Evolutionary conservation across 1,139 yeast genomes (phyloP).

Genomic region (Entelexis sorbosivorans): DNA sequence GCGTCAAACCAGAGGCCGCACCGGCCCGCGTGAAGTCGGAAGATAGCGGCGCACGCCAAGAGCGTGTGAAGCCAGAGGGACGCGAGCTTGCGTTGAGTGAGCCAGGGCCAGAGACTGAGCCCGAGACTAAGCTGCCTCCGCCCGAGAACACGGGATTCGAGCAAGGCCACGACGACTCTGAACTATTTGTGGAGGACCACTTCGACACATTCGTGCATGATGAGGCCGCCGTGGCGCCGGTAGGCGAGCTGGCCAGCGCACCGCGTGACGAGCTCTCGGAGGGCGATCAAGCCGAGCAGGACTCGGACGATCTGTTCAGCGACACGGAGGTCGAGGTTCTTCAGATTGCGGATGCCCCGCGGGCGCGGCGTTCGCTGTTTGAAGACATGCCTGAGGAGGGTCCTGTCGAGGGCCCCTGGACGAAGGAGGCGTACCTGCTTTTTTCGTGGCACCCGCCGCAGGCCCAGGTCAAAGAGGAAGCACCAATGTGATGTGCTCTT

Average conservation of each 20-base stretch:
- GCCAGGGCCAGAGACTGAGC: too few relatives aligned
- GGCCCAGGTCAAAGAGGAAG: constrained; percentile 2
- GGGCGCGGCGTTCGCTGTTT: constrained; percentile 12
- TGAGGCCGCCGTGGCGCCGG: neutral
- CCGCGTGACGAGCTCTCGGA: too few relatives aligned
- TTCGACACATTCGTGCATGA: neutral
- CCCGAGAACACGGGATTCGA: too few relatives aligned
- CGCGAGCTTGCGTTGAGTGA: too few relatives aligned
- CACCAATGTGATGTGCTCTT: neutral
- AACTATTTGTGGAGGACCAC: constrained; percentile 1
- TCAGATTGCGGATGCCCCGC: neutral
- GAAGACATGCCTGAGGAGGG: constrained; percentile 16
- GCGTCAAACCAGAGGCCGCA: neutral
- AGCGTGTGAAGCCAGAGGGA: too few relatives aligned
- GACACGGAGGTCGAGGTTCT: constrained; percentile 14
- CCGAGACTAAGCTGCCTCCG: too few relatives aligned
- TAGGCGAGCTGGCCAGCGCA: neutral
- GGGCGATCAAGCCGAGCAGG: too few relatives aligned
- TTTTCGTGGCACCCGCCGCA: constrained; percentile 22
- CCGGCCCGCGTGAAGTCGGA: neutral
- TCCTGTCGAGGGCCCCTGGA: constrained; percentile 22
- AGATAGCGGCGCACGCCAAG: too few relatives aligned
- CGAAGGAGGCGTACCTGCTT: constrained; percentile 22
- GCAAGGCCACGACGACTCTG: neutral
- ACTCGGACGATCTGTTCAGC: constrained; percentile 4